phyloP scores from a whole-genome alignment of 345 rosid genomes.

The Citrus sinensis region DVS_A1.0 CM039164.1:25611501-25612000 shows the following conservation, averaged over 20 bases:
- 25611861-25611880: not conserved
- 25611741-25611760: constrained; percentile 32
- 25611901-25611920: not conserved
- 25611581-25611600: constrained; percentile 17
- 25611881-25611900: not conserved
- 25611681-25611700: constrained; percentile 30
- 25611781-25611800: constrained; percentile 57
- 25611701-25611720: constrained; percentile 46
- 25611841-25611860: not conserved
- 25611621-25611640: constrained; percentile 62
- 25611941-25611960: not conserved
- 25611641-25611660: constrained; percentile 49
- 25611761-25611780: constrained; percentile 41
- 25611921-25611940: not conserved
- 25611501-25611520: not conserved
- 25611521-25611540: not conserved
- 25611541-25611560: not conserved
- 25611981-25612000: not conserved
- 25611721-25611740: constrained; percentile 31
- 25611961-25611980: not conserved
- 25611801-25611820: not conserved
- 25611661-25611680: constrained; percentile 29
- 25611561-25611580: constrained; percentile 37
- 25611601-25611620: constrained; percentile 28
- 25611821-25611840: not conserved